A percentile compares a stretch with the other conserved stretches of the same genome.
These are phyloP conservation scores for Coemansia sp. DNA, from an alignment of 192 early-diverging fungal genomes.

Conservation along the genomic window DNA sequence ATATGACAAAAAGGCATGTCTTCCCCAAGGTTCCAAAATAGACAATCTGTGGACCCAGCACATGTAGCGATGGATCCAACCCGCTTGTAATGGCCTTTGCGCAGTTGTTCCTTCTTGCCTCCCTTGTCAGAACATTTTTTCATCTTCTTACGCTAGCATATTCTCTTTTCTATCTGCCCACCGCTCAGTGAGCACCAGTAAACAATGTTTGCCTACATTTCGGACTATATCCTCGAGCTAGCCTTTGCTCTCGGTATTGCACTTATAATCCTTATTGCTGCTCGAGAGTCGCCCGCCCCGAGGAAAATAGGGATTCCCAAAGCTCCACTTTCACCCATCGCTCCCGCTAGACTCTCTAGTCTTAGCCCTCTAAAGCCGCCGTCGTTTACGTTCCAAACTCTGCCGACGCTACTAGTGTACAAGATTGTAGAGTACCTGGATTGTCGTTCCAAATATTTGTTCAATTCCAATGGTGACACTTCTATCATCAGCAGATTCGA, in stretches of 20 bases:
- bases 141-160: background rate
- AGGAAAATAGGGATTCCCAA: no score
- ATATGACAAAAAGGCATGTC: background rate
- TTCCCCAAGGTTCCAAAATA: background rate
- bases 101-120: background rate
- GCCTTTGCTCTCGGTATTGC: no score
- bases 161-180: background rate
- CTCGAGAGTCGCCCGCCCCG: no score
- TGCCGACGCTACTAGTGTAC: no score
- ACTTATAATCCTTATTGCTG: no score
- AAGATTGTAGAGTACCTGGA: background rate
- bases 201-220: no score
- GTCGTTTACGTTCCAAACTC: no score
- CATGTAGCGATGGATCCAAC: background rate
- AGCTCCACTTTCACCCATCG: no score
- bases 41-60: background rate
- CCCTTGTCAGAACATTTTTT: background rate
- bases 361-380: no score
- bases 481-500: background rate
- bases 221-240: no score
- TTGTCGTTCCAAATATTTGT: background rate
- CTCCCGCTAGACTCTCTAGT: no score
- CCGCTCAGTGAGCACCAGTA: no score
- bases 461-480: background rate
- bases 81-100: background rate